Evolutionary conservation across 2,329 filamentous ascomycete genomes (phyloP), one percentile per base, ranked within the genome.

Genomic region (Calonectria honghensis): DNA sequence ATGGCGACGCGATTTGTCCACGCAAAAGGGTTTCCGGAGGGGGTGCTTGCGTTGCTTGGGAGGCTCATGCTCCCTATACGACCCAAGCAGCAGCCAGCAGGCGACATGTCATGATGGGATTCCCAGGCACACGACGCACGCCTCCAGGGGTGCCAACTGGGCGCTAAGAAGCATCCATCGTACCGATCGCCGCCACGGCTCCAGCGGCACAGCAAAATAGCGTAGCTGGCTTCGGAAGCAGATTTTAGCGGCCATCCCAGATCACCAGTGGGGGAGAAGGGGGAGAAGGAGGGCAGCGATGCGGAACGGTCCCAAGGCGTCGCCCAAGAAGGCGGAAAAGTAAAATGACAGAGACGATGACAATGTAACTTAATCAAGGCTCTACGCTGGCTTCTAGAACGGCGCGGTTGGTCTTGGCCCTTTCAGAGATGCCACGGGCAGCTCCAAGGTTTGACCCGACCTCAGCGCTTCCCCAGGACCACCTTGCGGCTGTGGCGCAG

Each of bases 401-500:
- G 7, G 24, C 37, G 37, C 13, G n/a, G 14, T 4, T 41, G 57
- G 37, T 6, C 24, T 41, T 37, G 57, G 18, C 52, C 31, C 35
- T 48, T 24, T 45, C 18, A 13, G 13, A 39, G 20, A 39, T 61
- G 57, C 24, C 57, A 39, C 16, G 39, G 11, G 10, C 57, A 31
- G n/a, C 35, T 41, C 35, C 16, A 27, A 29, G 57, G 57, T 11
- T 41, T 61, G 57, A 35, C n/a, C 35, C 52, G 16, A 24, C 57
- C 14, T 9, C 57, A 24, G n/a, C 16, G 35, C 20, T 63, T 63
- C 57, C 57, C 57, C 57, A 63, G 57, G 57, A 29, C 57, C 57
- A 20, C 37, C 32, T 13, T 78, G 75, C 78, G 78, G 79, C 79
- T 79, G 79, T 80, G 79, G 79, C 78, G 74, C 76, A 78, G 57